Base-by-base conservation (phyloP, 1,284 basidiomycete species). In the Entoloma clypeatum region DNA sequence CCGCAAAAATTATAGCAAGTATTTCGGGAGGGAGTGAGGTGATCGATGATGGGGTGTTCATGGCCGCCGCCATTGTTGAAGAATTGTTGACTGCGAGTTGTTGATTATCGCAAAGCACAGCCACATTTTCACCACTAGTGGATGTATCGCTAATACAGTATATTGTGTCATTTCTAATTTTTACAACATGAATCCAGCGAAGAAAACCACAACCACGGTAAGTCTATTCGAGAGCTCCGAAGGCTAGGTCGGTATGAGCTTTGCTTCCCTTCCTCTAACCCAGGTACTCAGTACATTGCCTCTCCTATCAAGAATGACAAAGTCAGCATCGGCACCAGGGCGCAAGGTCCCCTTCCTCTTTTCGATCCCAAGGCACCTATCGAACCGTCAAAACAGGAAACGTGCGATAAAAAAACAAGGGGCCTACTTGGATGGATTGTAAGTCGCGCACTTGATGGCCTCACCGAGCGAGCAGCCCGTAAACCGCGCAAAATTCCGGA, bases 361-460 rank as follows among this genome's bases (percentile, higher is more conserved):
- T 55, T 87, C 85, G 46, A 94, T 85, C 18, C 86, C 81, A 11
- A 94, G 71, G 58, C 86, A 85, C 50, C 81, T 83, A 44, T 21
- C 33, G 8, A 16, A 35, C 31, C 9, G 24, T 35, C 34, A 23
- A 27, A 30, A 9, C 27, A 39, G 26, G 6, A 18, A 10, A 14
- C 18, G 17, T 35, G 4, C 6, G 13, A 19, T 11, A 29, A 13
- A 37, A 19, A 23, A 24, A 37, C 27, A 31, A n/a, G 5, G n/a
- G 4, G 54, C 74, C 41, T 49, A 84, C 74, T 75, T 81, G 1
- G 91, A 91, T 6, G 92, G 87, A 53, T 88, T 87, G 55, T 74
- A 78, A 0, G 88, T 92, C 14, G 86, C 89, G 56, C 90, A 92
- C 48, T 81, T 80, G 58, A 94, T 80, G 9, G 92, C 86, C 58